phyloP scores from a whole-genome alignment of 768 basidiomycete genomes.

The Wakefieldia striispora region DNA sequence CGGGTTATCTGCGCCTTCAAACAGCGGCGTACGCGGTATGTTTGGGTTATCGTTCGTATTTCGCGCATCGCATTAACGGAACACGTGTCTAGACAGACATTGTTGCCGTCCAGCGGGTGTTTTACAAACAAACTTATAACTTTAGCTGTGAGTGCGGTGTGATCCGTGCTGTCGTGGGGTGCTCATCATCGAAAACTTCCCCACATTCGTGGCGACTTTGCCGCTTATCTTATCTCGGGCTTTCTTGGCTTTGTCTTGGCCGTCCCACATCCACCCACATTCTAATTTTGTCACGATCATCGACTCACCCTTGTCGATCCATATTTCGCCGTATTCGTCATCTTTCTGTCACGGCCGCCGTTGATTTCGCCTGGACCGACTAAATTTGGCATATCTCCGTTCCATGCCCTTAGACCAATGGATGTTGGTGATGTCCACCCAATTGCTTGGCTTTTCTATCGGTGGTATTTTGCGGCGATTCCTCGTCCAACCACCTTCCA shows the following conservation, averaged over 20 bases:
- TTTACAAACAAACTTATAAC: constrained; percentile 56
- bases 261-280: not conserved
- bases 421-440: constrained; percentile 69
- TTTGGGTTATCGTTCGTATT: not conserved
- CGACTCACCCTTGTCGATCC: constrained; percentile 1
- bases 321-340: not conserved
- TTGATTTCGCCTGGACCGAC: not conserved
- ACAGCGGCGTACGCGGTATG: constrained; percentile 47
- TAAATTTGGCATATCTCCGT: not conserved
- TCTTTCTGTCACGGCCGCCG: not conserved
- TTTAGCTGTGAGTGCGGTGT: constrained; percentile 42
- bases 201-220: no score
- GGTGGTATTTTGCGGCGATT: constrained; percentile 61
- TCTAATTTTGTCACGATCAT: not conserved
- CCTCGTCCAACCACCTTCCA: constrained; percentile 61
- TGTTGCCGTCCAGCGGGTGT: constrained; percentile 68
- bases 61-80: not conserved
- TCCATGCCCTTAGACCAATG: constrained; percentile 43
- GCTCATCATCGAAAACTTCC: not conserved
- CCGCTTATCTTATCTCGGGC: no score
- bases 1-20: not conserved
- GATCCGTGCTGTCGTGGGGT: not conserved
- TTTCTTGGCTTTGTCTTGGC: no score
- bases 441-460: constrained; percentile 62
- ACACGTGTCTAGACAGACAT: constrained; percentile 51